phyloP scores from a whole-genome alignment of 768 basidiomycete species.

The Mycena alexandri region DNA sequence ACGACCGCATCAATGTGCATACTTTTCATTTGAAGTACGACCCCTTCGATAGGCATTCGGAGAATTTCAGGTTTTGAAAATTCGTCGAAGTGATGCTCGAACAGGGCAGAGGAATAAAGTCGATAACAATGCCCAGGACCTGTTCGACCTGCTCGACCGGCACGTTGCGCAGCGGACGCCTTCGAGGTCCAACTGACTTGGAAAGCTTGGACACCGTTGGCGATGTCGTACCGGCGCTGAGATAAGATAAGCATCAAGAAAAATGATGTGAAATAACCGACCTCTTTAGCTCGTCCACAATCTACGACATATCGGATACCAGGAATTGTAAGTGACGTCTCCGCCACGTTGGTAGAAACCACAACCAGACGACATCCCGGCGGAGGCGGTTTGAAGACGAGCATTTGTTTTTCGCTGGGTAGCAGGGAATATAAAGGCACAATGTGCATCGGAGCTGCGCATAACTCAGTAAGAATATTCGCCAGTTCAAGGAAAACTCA shows the following conservation, averaged over 20 bases:
- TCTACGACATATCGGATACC: slow-evolving; percentile 99
- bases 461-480: slow-evolving; percentile 15
- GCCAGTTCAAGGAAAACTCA: slow-evolving; percentile 46
- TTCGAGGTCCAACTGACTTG: slow-evolving; percentile 95
- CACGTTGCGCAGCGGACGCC: slow-evolving; percentile 92
- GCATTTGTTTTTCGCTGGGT: slow-evolving; percentile 94
- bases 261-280: slow-evolving; percentile 43
- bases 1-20: slow-evolving; percentile 98
- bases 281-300: slow-evolving; percentile 95
- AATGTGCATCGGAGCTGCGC: slow-evolving; percentile 90
- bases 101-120: slow-evolving; percentile 95
- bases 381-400: slow-evolving; percentile 90
- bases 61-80: slow-evolving; percentile 94
- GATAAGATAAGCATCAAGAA: slow-evolving; percentile 12
- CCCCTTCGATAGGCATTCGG: slow-evolving; percentile 95
- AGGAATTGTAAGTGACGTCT: slow-evolving; percentile 97
- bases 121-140: slow-evolving; percentile 99
- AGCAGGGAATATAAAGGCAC: slow-evolving; percentile 95
- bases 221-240: slow-evolving; percentile 86
- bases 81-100: slow-evolving; percentile 90
- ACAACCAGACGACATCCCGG: slow-evolving; percentile 87
- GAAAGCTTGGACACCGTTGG: slow-evolving; percentile 91
- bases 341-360: slow-evolving; percentile 95
- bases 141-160: slow-evolving; percentile 97
- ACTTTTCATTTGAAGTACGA: slow-evolving; percentile 98